Base-by-base conservation (phyloP, 2,329 filamentous ascomycete species). In the Aureobasidium uvarum region DNA sequence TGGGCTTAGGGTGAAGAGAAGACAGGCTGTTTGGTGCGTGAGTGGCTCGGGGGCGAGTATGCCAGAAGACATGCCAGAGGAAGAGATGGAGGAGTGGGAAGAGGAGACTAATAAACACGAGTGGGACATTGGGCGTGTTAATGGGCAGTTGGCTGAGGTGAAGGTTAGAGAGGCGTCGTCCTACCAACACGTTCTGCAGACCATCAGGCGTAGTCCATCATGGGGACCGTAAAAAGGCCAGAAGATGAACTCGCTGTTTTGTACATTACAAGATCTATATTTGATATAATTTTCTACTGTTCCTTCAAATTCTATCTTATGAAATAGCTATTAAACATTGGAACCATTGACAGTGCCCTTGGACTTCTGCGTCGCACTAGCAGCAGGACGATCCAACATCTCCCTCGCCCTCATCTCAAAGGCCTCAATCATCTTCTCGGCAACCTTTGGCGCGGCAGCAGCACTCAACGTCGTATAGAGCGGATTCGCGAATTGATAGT, bases 401-500 rank as follows among this genome's bases (percentile, higher is more conserved):
- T 84, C 80, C 73, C 81, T 81, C 6, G 95, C 92, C 73, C 90
- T 84, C 77, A 86, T 85, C 80, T 97, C 93, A 80, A 99, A 99
- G 0, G 95, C 94, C 76, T 91, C 88, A 69, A 98, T 90, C 92
- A 99, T 96, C 69, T 90, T 83, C 4, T 86, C 87, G 1, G 92
- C 94, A 68, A 97, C 87, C 78, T 91, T 92, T 38, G 91, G 89
- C 69, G 92, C 91, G 28, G 95, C 88, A 39, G 90, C 89, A 43
- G 87, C 84, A 75, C 93, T 95, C 74, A 97, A 81, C 23, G 90
- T 86, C 48, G 87, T 88, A 79, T 97, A 96, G 65, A 96, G 76
- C n/a, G 93, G 91, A 77, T 93, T 98, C 71, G 86, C 83, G 75
- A 99, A 97, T 76, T 89, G 86, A 75, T 93, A 97, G 68, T 88